Evolutionary conservation across 768 basidiomycete genomes (phyloP), one percentile per base, ranked within the genome.

Genomic region (Tephrocybe sp.): DNA sequence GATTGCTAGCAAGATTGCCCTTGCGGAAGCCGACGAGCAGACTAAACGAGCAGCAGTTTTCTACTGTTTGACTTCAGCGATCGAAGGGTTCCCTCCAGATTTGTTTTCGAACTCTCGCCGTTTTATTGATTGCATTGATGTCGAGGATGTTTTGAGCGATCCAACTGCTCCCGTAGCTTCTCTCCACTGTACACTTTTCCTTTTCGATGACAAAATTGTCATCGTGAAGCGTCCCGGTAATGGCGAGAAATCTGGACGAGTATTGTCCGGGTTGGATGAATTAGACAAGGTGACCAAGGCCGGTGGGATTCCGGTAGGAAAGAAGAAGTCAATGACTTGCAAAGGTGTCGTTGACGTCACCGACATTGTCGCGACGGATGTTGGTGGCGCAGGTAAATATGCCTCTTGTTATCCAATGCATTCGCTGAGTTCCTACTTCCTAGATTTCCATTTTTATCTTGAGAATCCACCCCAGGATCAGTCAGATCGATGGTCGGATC

Each of bases 131-230:
- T 92, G 87, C 52, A 86, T 98, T 58, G 97, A 98, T 64, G 91
- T 94, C 5, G 92, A 94, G 62, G 97, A 98, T 62, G 66, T 82
- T 28, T 63, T 84, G 34, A 67, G 76, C 21, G 86, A 87, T 48
- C 66, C 73, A 2, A 71, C 72, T 23, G 58, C 73, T 23, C 77
- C 81, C 44, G 76, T 78, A 15, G 60, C 73, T 10, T 70, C 79
- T 0, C 77, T 96, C 15, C 88, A 92, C 62, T 95, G 90, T 67
- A 91, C 90, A 2, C 72, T 99, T 24, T 90, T 98, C 66, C 76
- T 99, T 40, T 98, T 99, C 65, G 90, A 94, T 56, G 96, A 99
- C 70, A 92, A 92, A 62, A 73, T 99, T 18, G 78, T 98, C 65
- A 84, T 99, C 54, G 89, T 86, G 41, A 98, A 98, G 71, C 80